Evolutionary conservation across 129 eudicot genomes (phyloP).

Genomic region (Gnaphalium uliginosum): DNA sequence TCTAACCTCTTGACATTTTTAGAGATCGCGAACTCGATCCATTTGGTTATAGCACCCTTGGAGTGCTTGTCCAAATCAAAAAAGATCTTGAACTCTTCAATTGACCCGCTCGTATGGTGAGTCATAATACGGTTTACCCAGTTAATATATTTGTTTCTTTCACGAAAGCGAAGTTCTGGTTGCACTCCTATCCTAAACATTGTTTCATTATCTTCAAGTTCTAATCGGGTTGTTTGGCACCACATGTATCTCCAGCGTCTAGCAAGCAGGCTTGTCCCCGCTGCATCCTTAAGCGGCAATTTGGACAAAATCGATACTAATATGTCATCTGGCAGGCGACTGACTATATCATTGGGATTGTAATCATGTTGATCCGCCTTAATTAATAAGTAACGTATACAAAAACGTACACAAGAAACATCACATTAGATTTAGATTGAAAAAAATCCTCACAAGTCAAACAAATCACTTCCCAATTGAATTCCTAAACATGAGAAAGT

Average conservation of each 20-base stretch:
- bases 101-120: conserved; percentile 17
- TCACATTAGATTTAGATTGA: not conserved
- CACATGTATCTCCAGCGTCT: conserved; percentile 44
- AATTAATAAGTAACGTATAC: not conserved
- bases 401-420: not conserved
- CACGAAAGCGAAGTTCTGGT: conserved; percentile 3
- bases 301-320: conserved; percentile 37
- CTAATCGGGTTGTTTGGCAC: conserved; percentile 29
- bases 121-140: conserved; percentile 44
- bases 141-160: conserved; percentile 30
- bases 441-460: not conserved
- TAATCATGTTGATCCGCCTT: not conserved
- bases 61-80: conserved; percentile 34
- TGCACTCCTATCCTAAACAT: conserved; percentile 24
- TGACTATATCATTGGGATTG: conserved; percentile 1
- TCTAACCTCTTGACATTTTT: conserved; percentile 40
- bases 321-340: conserved; percentile 38
- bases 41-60: conserved; percentile 26
- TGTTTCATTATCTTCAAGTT: conserved; percentile 34
- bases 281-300: conserved; percentile 45
- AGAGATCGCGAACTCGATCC: conserved; percentile 47
- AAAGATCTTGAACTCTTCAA: conserved; percentile 33
- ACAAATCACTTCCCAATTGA: not conserved
- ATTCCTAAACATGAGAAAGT: too few relatives aligned
- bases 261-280: conserved; percentile 37